phyloP scores from a whole-genome alignment of 2,329 filamentous ascomycete genomes.

The Colletotrichum simmondsii region DNA sequence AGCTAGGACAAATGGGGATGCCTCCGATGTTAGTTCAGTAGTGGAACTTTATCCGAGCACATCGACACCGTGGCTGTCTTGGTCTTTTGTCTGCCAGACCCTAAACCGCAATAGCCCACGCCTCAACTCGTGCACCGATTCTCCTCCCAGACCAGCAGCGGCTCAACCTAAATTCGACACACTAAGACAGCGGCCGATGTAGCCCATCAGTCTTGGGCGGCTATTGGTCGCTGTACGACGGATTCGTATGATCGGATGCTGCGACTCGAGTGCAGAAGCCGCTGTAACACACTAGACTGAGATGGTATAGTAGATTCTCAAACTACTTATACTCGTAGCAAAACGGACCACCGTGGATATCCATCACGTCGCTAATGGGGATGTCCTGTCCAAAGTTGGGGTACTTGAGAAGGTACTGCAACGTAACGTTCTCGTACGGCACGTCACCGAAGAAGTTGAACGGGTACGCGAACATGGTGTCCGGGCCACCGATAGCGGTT shows the following conservation, averaged over 20 bases:
- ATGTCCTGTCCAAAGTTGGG: neutral
- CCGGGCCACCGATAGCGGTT: neutral
- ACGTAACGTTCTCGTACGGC: neutral
- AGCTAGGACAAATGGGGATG: neutral
- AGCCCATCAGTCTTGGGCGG: neutral
- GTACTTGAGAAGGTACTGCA: neutral
- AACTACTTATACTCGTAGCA: neutral
- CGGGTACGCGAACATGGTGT: neutral
- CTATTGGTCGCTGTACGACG: neutral
- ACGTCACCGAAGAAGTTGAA: neutral
- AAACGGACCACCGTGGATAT: neutral
- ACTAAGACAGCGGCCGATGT: neutral
- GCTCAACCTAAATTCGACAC: neutral
- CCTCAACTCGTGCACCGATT: neutral
- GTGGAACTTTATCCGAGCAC: conserved; percentile 4
- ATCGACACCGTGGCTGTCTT: neutral
- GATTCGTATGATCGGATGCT: neutral
- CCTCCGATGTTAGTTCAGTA: neutral
- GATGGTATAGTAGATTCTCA: neutral
- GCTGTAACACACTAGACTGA: neutral
- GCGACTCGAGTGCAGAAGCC: neutral
- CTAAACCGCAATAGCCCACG: too few species aligned
- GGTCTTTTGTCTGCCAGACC: neutral
- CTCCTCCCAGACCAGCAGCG: neutral
- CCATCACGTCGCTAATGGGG: neutral